Base-by-base conservation (phyloP, 1,284 basidiomycete species). In the Naganishia sp. region DNA sequence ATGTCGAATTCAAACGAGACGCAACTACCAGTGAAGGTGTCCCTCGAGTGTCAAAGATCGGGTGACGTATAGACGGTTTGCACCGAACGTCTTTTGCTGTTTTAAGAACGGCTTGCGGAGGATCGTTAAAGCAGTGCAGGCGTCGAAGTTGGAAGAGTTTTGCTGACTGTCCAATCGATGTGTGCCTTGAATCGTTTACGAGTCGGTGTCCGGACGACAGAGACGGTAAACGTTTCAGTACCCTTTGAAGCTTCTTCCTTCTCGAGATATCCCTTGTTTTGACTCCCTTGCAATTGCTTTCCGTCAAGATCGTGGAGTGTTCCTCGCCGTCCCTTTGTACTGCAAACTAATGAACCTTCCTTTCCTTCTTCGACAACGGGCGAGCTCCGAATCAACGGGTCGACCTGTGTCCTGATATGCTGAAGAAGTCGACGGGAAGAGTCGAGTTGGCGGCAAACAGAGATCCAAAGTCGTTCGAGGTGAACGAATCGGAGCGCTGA, bases 71-170 rank as follows among this genome's bases (percentile, higher is more conserved):
- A 47, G 50, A 61, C 57, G 57, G 42, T 61, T 61, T 51, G 57
- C 57, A 61, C 57, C 57, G 57, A 61, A 61, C 57, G 57, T 47
- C 57, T 61, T 61, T 61, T 61, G 57, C 57, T 61, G 57, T 61
- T 39, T 61, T 49, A 50, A 28, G 47, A 61, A 61, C 57, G 57
- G 57, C 46, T 61, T 61, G 57, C 32, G 35, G 57, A 51, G 45
- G 57, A 61, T 61, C 57, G 39, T 50, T 61, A 32, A 25, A 54
- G 57, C 57, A 61, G 57, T 50, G 57, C 57, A 61, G 57, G 57
- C 57, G 57, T 61, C 57, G 57, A 61, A 61, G 57, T 61, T 61
- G 57, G 57, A 50, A 25, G 7, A 32, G 35, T 49, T 23, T 21
- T 18, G 45, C n/a, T 61, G 31, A 61, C 52, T 54, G 52, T 51